Percentiles rank a stretch among this genome's conserved stretches.
These are phyloP conservation scores for Entoloma clypeatum DNA, from an alignment of 1,284 basidiomycete genomes.

Conservation along the genomic window DNA sequence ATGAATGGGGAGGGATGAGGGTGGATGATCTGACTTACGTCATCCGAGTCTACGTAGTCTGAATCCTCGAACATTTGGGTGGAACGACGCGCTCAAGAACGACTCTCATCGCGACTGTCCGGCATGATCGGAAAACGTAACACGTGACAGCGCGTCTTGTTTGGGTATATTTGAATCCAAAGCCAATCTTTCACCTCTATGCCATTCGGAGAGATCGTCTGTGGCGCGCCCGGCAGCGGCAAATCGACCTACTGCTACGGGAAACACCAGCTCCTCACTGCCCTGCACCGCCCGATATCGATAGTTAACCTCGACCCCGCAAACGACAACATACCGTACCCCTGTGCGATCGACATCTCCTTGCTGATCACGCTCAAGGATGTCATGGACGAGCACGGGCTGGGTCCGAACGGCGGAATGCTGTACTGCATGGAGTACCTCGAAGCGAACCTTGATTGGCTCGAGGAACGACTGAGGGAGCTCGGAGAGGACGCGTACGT, in stretches of 20 bases:
- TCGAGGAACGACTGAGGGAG: slow-evolving; percentile 70
- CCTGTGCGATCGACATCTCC: slow-evolving; percentile 84
- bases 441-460: slow-evolving; percentile 94
- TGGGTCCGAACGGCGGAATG: slow-evolving; percentile 97
- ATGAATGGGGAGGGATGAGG: background rate
- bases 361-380: slow-evolving; percentile 86
- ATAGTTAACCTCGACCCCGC: slow-evolving; percentile 97
- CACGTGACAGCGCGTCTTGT: no score
- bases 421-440: slow-evolving; percentile 98
- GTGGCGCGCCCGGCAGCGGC: slow-evolving; percentile 89
- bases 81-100: background rate
- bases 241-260: slow-evolving; percentile 95
- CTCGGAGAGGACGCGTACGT: slow-evolving; percentile 78
- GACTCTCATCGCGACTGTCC: background rate
- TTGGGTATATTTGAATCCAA: background rate
- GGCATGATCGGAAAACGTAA: background rate
- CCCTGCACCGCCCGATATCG: slow-evolving; percentile 80
- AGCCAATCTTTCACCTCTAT: slow-evolving; percentile 35
- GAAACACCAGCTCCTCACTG: slow-evolving; percentile 88
- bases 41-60: slow-evolving; percentile 26
- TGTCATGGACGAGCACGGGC: slow-evolving; percentile 80
- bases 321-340: slow-evolving; percentile 87
- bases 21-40: slow-evolving; percentile 19
- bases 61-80: slow-evolving; percentile 13
- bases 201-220: slow-evolving; percentile 86